Conservation (phyloP, 2,329 filamentous ascomycete genomes). For the Xylaria sp. region DNA sequence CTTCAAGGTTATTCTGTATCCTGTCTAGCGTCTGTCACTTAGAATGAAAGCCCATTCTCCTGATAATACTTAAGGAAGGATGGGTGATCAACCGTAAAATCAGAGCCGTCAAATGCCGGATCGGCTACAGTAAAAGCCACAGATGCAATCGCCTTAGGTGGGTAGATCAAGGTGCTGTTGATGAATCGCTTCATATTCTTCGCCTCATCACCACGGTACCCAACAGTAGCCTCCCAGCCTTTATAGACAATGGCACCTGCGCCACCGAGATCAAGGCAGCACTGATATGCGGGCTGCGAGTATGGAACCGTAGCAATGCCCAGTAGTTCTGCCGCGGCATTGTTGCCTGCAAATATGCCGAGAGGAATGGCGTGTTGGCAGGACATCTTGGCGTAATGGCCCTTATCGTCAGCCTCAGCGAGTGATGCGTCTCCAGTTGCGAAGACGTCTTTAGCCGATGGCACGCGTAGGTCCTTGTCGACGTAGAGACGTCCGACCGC, state of each 20-base stretch:
- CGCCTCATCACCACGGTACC: not conserved
- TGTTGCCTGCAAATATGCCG: conserved; percentile 33
- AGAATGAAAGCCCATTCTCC: not conserved
- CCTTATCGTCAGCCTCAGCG: conserved; percentile 24
- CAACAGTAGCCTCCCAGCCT: conserved; percentile 29
- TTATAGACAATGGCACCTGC: conserved; percentile 28
- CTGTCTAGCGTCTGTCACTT: not conserved
- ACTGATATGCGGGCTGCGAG: conserved; percentile 28
- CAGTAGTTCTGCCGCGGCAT: conserved; percentile 34
- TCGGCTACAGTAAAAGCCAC: conserved; percentile 30
- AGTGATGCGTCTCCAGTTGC: conserved; percentile 33
- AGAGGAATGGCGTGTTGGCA: conserved; percentile 36
- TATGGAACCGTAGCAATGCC: conserved; percentile 25
- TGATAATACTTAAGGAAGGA: conserved; percentile 9
- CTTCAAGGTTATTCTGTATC: not conserved
- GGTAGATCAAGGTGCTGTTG: conserved; percentile 32
- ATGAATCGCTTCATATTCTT: conserved; percentile 35
- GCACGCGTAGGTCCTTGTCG: conserved; percentile 32
- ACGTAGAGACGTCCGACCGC: conserved; percentile 28
- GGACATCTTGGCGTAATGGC: conserved; percentile 33
- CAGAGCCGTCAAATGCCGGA: conserved; percentile 25
- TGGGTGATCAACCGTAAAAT: conserved; percentile 8
- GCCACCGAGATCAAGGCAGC: conserved; percentile 34
- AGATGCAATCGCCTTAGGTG: conserved; percentile 22
- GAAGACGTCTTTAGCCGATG: conserved; percentile 24